Percentiles rank a stretch among this genome's conserved stretches.
phyloP scores from a whole-genome alignment of 78 protist genomes.

The Chrysochromulina parva region DNA sequence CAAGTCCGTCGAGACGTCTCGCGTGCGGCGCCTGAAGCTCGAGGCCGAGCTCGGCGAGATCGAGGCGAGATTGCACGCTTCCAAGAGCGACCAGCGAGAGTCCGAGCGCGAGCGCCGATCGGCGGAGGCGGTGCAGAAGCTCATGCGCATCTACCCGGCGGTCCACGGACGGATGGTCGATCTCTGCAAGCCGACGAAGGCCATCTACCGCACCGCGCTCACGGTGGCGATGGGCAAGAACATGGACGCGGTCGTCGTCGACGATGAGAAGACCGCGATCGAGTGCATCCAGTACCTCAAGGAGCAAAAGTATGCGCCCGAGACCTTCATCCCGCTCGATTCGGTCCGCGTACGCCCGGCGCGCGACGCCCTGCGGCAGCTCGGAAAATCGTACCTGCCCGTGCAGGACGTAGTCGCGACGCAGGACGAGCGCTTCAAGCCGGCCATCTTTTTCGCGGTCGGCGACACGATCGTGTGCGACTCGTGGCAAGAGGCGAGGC shows the following conservation, averaged over 20 bases:
- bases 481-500: slow-evolving; percentile 68
- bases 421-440: slow-evolving; percentile 25
- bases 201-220: slow-evolving; percentile 79
- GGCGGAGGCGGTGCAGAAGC: slow-evolving; percentile 46
- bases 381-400: slow-evolving; percentile 61
- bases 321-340: slow-evolving; percentile 90
- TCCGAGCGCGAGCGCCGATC: slow-evolving; percentile 48
- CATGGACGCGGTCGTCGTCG: slow-evolving; percentile 92
- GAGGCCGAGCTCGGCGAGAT: background rate
- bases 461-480: slow-evolving; percentile 92
- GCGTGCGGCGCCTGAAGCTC: background rate
- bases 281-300: slow-evolving; percentile 70
- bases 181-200: slow-evolving; percentile 69
- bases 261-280: slow-evolving; percentile 71
- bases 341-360: slow-evolving; percentile 60
- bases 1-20: too few species aligned
- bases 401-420: slow-evolving; percentile 67
- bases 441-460: slow-evolving; percentile 82
- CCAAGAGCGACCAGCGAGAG: slow-evolving; percentile 46
- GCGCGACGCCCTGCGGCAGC: slow-evolving; percentile 59
- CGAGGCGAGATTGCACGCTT: background rate
- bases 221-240: slow-evolving; percentile 88
- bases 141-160: slow-evolving; percentile 73
- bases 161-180: slow-evolving; percentile 86
- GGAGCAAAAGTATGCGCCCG: slow-evolving; percentile 72